Conservation (phyloP, 345 rosid species). For the Gossypium ekmanianum region DNA sequence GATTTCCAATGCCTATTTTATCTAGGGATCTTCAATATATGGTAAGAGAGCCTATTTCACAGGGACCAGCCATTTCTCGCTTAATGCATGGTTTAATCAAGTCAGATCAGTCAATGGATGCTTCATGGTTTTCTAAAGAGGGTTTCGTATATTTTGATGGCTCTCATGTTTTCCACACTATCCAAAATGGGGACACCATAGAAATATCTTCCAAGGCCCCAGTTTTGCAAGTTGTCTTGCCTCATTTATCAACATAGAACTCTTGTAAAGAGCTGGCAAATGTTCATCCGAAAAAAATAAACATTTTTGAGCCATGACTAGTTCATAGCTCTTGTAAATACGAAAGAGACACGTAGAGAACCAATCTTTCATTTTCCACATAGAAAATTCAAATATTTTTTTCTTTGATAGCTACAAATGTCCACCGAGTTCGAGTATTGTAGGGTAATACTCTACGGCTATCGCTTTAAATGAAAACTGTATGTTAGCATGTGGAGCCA, state of each 20-base stretch:
- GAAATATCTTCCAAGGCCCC: constrained; percentile 69
- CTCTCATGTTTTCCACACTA: constrained; percentile 44
- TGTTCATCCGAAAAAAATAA: neutral
- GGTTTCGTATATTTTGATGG: constrained; percentile 78
- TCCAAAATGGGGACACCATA: constrained; percentile 55
- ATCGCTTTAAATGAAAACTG: neutral
- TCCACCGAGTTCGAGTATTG: neutral
- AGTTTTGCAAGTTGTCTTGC: constrained; percentile 58
- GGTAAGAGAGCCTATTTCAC: constrained; percentile 88
- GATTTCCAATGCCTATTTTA: constrained; percentile 64
- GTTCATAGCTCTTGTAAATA: constrained; percentile 2
- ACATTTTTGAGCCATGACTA: neutral
- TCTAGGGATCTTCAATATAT: constrained; percentile 70
- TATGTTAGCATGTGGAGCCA: neutral
- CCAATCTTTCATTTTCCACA: neutral
- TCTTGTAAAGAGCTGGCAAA: constrained; percentile 4
- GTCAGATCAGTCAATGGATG: constrained; percentile 48
- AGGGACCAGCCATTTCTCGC: constrained; percentile 30
- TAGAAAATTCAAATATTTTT: neutral
- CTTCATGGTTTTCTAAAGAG: constrained; percentile 58
- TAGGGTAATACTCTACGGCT: neutral
- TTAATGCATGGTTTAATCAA: constrained; percentile 64
- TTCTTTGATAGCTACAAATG: neutral
- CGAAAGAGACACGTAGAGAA: neutral
- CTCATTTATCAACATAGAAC: constrained; percentile 26